phyloP scores from a whole-genome alignment of 768 basidiomycete genomes.

The Pholiota microspora region DNA sequence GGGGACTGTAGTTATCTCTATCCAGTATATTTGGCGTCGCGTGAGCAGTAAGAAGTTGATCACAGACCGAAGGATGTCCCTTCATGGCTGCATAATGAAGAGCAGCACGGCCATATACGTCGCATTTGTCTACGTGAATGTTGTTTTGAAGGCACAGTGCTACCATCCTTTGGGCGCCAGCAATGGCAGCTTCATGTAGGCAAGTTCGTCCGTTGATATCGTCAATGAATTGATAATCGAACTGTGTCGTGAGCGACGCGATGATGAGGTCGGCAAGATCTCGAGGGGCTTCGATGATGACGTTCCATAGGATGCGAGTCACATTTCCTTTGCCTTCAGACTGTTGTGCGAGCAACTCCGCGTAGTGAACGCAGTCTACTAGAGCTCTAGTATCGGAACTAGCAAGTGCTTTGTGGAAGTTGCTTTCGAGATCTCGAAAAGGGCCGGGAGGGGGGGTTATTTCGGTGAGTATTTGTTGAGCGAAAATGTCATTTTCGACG shows the following conservation, averaged over 20 bases:
- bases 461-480: constrained; percentile 68
- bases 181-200: constrained; percentile 90
- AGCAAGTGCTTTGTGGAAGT: constrained; percentile 75
- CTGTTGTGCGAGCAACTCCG: constrained; percentile 63
- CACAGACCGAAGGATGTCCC: constrained; percentile 77
- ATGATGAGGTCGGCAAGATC: constrained; percentile 77
- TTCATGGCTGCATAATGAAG: constrained; percentile 97
- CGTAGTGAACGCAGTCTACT: constrained; percentile 67
- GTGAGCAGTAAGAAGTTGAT: constrained; percentile 66
- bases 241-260: constrained; percentile 59
- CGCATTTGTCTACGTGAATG: constrained; percentile 69
- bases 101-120: constrained; percentile 90
- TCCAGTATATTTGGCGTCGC: constrained; percentile 72
- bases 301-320: constrained; percentile 93
- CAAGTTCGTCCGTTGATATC: constrained; percentile 96
- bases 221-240: constrained; percentile 91
- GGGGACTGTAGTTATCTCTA: constrained; percentile 91
- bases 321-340: constrained; percentile 64
- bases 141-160: constrained; percentile 74
- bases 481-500: constrained; percentile 72
- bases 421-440: constrained; percentile 86
- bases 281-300: constrained; percentile 75
- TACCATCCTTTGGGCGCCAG: constrained; percentile 76
- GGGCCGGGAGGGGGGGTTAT: constrained; percentile 63
- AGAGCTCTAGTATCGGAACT: constrained; percentile 59